phyloP scores from a whole-genome alignment of 306 rosid species.

The Prunus mira region DNA sequence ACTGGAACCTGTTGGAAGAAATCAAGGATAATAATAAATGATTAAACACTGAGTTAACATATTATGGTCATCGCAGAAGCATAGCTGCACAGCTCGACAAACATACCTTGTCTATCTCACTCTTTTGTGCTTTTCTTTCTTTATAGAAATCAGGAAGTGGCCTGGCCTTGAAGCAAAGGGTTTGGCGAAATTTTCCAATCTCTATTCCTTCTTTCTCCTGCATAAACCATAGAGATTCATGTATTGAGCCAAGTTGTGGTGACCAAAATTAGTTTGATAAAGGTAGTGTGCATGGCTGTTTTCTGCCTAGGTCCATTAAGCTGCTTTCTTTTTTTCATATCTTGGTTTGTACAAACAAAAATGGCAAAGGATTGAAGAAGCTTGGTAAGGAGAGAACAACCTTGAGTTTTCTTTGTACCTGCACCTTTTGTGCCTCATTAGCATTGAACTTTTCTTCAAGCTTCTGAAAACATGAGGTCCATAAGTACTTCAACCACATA shows the following conservation, averaged over 20 bases:
- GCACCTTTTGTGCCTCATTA: conserved; percentile 57
- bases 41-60: neutral
- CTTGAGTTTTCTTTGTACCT: conserved; percentile 64
- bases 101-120: conserved; percentile 47
- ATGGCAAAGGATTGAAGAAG: neutral
- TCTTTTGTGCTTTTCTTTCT: conserved; percentile 53
- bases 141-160: conserved; percentile 87
- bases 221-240: conserved; percentile 17
- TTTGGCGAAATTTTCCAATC: conserved; percentile 65
- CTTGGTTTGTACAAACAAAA: neutral
- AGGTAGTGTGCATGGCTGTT: too few species aligned
- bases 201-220: conserved; percentile 79
- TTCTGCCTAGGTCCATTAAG: too few species aligned
- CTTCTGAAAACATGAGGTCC: conserved; percentile 47
- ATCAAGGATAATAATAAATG: neutral
- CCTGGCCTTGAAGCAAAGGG: conserved; percentile 90
- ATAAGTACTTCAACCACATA: neutral
- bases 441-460: conserved; percentile 95
- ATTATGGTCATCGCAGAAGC: too few species aligned
- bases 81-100: neutral
- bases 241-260: neutral
- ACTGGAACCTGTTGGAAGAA: conserved; percentile 40
- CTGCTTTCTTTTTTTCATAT: too few species aligned
- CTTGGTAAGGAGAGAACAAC: conserved; percentile 25
- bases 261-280: neutral